Evolutionary conservation across 2,329 filamentous ascomycete genomes (phyloP), one percentile per base, ranked within the genome.

Genomic region (Sodiomyces alkalinus): DNA sequence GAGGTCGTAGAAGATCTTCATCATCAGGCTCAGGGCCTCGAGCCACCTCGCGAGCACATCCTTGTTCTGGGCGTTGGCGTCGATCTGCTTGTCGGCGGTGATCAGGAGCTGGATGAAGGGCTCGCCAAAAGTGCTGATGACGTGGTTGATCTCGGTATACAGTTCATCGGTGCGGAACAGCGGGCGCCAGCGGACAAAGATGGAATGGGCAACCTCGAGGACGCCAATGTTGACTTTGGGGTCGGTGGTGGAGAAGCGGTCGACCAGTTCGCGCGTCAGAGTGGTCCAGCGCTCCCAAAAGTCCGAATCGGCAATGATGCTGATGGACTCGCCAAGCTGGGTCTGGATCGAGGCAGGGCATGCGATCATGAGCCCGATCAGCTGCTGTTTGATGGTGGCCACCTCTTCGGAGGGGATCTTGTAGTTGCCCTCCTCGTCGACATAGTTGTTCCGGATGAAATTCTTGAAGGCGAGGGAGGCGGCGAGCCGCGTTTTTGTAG

Each of bases 401-500:
- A 98, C 86, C 60, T 96, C 90, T 41, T 81, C 69, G 36, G 64
- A 51, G 9, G 80, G 74, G 20, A 98, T 70, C 57, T 86, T 90
- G 64, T 98, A 90, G 52, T 80, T 78, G 48, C 90, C 86, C 56
- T 94, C 81, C 48, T 93, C 87, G 53, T 96, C 82, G 7, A 83
- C 81, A 73, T 92, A 98, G 62, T 85, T 90, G 48, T 80, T 74
- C 53, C 80, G 80, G 47, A 98, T 85, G 54, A 93, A 92, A 62
- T 98, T 98, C 60, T 98, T 98, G 70, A 98, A 98, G 60, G 81
- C 90, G 34, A 98, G 67, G 17, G 90, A 82, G 44, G 80, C 82
- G 6, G 87, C 74, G 22, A 98, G 74, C 37, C 90, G 76, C 35
- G 81, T 90, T 44, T 81, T 87, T 39, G 65, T 57, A 22, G 82